phyloP scores from a whole-genome alignment of 2,329 filamentous ascomycete species.

The Fusarium concolor region DNA sequence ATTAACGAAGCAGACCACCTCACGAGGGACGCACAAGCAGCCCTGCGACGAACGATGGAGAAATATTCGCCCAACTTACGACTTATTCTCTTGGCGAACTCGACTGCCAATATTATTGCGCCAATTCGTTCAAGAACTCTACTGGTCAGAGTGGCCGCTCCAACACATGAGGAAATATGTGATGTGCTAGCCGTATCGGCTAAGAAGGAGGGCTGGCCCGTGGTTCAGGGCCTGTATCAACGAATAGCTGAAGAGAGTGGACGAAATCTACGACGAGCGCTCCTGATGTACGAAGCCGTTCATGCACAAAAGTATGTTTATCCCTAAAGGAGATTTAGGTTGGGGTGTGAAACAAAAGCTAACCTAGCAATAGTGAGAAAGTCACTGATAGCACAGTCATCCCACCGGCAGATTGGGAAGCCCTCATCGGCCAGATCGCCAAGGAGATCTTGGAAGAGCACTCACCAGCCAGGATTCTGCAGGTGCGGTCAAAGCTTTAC shows the following conservation, averaged over 20 bases:
- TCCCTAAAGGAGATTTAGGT: neutral
- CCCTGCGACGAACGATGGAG: slow-evolving; percentile 95
- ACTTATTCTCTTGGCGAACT: slow-evolving; percentile 92
- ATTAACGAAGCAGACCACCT: slow-evolving; percentile 99
- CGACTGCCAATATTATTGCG: slow-evolving; percentile 98
- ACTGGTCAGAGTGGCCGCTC: slow-evolving; percentile 90
- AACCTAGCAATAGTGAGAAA: slow-evolving; percentile 75
- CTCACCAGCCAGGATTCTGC: slow-evolving; percentile 86
- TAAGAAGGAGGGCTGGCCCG: slow-evolving; percentile 86
- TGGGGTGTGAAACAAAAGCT: slow-evolving; percentile 39
- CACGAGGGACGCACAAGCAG: slow-evolving; percentile 93
- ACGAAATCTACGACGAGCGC: slow-evolving; percentile 86
- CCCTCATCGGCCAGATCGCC: slow-evolving; percentile 88
- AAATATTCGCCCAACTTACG: slow-evolving; percentile 97
- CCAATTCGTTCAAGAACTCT: slow-evolving; percentile 93
- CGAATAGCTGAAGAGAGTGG: slow-evolving; percentile 92
- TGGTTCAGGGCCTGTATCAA: slow-evolving; percentile 78
- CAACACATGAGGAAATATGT: slow-evolving; percentile 86
- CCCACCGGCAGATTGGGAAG: slow-evolving; percentile 96
- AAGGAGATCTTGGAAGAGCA: slow-evolving; percentile 93
- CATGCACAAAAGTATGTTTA: slow-evolving; percentile 90
- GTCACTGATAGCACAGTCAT: slow-evolving; percentile 89
- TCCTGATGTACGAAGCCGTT: slow-evolving; percentile 97
- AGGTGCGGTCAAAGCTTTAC: slow-evolving; percentile 94
- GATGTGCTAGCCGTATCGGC: slow-evolving; percentile 76